Conservation (phyloP, 371 early-diverging fungal genomes). For the Gilbertella persicaria region DNA sequence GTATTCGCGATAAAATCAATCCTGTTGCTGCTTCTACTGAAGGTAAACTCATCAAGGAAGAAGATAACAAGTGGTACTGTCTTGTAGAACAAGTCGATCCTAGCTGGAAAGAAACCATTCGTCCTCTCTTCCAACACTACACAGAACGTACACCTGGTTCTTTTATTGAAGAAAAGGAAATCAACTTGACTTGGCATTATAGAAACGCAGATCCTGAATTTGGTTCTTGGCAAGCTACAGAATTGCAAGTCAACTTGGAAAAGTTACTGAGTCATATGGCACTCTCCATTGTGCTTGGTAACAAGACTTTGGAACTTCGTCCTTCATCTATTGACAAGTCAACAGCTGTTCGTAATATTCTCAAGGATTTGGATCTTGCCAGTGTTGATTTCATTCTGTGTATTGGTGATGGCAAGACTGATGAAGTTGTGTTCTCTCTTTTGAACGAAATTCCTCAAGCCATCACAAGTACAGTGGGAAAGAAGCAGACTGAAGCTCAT, state of each 20-base stretch:
- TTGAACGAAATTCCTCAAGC: conserved; percentile 66
- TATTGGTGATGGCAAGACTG: conserved; percentile 93
- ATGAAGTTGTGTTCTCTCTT: conserved; percentile 77
- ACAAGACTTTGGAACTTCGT: conserved; percentile 93
- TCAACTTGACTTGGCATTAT: conserved; percentile 92
- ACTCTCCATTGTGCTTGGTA: conserved; percentile 87
- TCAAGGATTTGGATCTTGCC: conserved; percentile 68
- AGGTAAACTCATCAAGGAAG: conserved; percentile 61
- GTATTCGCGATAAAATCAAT: conserved; percentile 49
- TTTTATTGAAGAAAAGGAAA: conserved; percentile 91
- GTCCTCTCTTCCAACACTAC: conserved; percentile 92
- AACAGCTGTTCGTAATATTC: conserved; percentile 83
- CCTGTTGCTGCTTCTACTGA: conserved; percentile 49
- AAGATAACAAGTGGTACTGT: conserved; percentile 79
- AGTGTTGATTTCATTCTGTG: conserved; percentile 77
- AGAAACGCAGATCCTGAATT: conserved; percentile 88
- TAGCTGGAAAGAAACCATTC: conserved; percentile 90
- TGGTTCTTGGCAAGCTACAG: conserved; percentile 75
- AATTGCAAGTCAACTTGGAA: conserved; percentile 93
- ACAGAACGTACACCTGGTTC: conserved; percentile 94
- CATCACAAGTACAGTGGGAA: conserved; percentile 92
- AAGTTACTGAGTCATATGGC: conserved; percentile 92
- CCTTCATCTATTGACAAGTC: conserved; percentile 92
- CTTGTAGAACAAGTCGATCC: conserved; percentile 88
- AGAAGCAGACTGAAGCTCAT: conserved; percentile 93